These are phyloP conservation scores for Ormosia emarginata DNA, from an alignment of 306 rosid genomes.

Conservation along the genomic window DNA sequence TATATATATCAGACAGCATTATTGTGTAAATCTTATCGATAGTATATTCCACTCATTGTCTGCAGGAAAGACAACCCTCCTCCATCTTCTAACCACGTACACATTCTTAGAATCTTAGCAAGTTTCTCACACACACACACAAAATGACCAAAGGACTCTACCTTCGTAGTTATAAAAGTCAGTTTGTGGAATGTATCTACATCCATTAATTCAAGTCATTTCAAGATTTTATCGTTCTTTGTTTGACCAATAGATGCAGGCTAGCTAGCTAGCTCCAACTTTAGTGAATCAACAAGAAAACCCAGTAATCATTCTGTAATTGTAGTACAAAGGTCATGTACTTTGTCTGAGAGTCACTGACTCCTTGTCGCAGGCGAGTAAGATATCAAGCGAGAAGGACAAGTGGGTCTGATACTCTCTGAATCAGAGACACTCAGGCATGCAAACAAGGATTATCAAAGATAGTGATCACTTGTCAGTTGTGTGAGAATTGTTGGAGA, in stretches of 20 bases:
- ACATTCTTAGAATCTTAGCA: not conserved
- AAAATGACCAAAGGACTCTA: not conserved
- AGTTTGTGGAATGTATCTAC: not conserved
- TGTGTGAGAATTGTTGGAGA: not conserved
- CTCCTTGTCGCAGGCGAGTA: conserved; percentile 8
- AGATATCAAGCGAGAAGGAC: conserved; percentile 19
- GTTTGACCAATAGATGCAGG: conserved; percentile 16
- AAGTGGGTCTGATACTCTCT: conserved; percentile 25
- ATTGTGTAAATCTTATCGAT: not conserved
- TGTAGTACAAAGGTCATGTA: conserved; percentile 21
- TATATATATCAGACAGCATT: not conserved
- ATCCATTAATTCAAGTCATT: not conserved
- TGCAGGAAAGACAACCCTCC: not conserved
- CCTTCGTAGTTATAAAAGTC: not conserved
- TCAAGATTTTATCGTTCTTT: not conserved
- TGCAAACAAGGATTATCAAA: conserved; percentile 26
- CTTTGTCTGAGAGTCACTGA: conserved; percentile 25
- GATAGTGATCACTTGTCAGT: conserved; percentile 17
- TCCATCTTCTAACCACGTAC: not conserved
- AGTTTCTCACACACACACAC: not conserved
- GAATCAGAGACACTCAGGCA: conserved; percentile 20
- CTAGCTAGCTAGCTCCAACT: conserved; percentile 18
- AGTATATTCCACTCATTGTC: not conserved
- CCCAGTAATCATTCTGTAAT: conserved; percentile 5
- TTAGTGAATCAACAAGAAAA: conserved; percentile 24